Conservation (phyloP, 176 grass and related monocot species). For the Eremochloa ophiuroides region DNA sequence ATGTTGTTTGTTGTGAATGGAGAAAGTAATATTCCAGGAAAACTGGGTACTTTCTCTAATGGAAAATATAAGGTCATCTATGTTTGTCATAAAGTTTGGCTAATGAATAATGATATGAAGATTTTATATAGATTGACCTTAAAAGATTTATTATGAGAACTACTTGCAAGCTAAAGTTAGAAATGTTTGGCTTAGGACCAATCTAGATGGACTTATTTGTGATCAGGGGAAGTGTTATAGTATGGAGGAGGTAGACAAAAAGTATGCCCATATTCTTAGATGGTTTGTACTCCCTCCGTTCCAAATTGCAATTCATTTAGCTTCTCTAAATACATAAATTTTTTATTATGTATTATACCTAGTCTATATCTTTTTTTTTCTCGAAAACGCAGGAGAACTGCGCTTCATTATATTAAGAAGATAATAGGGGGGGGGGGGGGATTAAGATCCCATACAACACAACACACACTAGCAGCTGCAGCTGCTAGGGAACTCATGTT, state of each 20-base stretch:
- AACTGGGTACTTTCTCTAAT: neutral
- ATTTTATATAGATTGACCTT: neutral
- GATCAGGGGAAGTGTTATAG: neutral
- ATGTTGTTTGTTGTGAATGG: neutral
- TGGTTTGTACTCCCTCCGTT: neutral
- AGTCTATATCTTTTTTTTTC: no score
- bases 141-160: neutral
- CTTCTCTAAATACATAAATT: neutral
- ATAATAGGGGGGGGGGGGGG: no score
- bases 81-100: neutral
- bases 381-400: no score
- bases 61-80: neutral
- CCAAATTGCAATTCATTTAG: neutral
- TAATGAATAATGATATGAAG: neutral
- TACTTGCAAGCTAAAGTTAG: neutral
- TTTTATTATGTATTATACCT: neutral
- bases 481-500: no score
- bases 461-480: no score
- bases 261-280: neutral
- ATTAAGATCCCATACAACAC: no score
- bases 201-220: neutral
- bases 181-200: neutral
- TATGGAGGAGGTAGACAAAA: neutral
- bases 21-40: neutral
- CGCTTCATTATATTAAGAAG: no score